phyloP scores from a whole-genome alignment of 1,284 basidiomycete genomes.

The Boletus sp. region DNA sequence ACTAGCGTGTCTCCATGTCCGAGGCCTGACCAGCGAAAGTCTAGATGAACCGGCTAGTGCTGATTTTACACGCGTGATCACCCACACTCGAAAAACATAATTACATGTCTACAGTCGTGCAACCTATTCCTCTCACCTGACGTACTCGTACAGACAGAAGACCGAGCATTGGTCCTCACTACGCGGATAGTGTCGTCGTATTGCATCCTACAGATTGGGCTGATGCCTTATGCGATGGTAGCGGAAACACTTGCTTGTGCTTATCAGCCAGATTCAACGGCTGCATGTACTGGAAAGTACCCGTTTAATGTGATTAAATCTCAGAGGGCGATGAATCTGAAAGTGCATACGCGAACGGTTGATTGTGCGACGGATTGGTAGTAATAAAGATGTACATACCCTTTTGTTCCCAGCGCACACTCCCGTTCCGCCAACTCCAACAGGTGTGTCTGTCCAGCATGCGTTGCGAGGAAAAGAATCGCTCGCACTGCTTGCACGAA shows the following conservation, averaged over 20 bases:
- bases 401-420: slow-evolving; percentile 1
- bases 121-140: neutral
- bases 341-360: neutral
- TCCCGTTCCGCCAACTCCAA: neutral
- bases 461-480: slow-evolving; percentile 4
- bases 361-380: neutral
- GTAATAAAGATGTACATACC: neutral
- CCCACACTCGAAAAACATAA: neutral
- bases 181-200: neutral
- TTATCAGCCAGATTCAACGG: neutral
- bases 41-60: neutral
- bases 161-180: neutral
- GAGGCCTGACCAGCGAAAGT: neutral
- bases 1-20: neutral
- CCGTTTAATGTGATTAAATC: neutral
- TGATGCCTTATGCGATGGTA: neutral
- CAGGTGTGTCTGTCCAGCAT: slow-evolving; percentile 4
- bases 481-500: slow-evolving; percentile 1
- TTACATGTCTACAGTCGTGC: neutral
- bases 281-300: neutral
- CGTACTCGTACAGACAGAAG: neutral
- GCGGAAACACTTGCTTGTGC: no score
- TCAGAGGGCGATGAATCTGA: neutral
- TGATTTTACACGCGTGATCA: neutral
- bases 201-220: neutral